Evolutionary conservation across 2,329 filamentous ascomycete genomes (phyloP).

Genomic region (Ascochyta fabae): DNA sequence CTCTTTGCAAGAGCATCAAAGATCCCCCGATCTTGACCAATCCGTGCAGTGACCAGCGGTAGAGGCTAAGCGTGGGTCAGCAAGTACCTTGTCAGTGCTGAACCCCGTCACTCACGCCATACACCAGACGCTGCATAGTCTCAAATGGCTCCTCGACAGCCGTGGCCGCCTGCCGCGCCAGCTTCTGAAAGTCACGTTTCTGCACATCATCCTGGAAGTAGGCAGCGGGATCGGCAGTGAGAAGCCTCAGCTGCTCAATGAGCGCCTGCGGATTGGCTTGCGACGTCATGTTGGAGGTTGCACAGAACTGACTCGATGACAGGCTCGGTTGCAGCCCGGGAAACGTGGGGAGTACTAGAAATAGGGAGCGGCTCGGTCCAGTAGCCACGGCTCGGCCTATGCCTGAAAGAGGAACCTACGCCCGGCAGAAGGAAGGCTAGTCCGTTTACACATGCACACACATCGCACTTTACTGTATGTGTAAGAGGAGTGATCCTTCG

Average conservation of each 20-base stretch:
- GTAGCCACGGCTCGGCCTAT: not conserved
- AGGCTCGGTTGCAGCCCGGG: not conserved
- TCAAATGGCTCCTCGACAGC: conserved; percentile 10
- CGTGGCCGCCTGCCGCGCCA: not conserved
- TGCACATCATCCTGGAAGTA: conserved; percentile 8
- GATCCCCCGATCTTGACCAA: conserved; percentile 7
- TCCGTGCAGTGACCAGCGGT: conserved; percentile 8
- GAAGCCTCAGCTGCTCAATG: conserved; percentile 9
- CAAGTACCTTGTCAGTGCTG: not conserved
- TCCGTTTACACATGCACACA: not conserved
- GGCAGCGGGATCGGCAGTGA: not conserved
- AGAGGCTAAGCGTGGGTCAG: conserved; percentile 8
- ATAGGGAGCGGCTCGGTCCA: conserved; percentile 4
- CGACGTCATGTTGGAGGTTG: not conserved
- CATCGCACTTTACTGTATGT: not conserved
- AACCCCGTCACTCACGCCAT: conserved; percentile 8
- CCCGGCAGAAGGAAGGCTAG: not conserved
- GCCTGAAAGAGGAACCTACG: not conserved
- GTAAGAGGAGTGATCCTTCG: not conserved
- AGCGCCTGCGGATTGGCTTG: not conserved
- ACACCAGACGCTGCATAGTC: conserved; percentile 13
- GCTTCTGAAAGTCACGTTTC: conserved; percentile 6
- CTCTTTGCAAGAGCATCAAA: not conserved
- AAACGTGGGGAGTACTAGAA: conserved; percentile 1
- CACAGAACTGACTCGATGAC: not conserved